These are phyloP conservation scores for Alternaria solani DNA, from an alignment of 2,329 filamentous ascomycete species.

Conservation along the genomic window DNA sequence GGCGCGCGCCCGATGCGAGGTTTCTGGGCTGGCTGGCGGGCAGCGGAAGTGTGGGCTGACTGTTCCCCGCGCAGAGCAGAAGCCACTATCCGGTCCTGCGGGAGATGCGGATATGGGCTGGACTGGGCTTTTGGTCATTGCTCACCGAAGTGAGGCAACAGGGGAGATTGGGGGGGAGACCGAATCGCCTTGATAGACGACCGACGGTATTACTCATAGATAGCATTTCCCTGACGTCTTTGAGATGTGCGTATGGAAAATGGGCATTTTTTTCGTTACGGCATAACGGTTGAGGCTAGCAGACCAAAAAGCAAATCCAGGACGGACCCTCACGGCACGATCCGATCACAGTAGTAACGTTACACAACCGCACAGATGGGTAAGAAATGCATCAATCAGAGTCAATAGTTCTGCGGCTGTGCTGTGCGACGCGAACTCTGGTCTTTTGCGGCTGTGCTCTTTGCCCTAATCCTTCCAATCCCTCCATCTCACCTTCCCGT, in stretches of 20 bases:
- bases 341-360: slow-evolving; percentile 3
- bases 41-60: not conserved
- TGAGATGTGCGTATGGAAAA: not conserved
- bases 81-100: slow-evolving; percentile 2
- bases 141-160: not conserved
- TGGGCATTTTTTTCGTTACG: not conserved
- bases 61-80: slow-evolving; percentile 1
- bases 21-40: not conserved
- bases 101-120: slow-evolving; percentile 1
- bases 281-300: not conserved
- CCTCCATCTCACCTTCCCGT: not conserved
- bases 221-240: not conserved
- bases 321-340: not conserved
- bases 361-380: not conserved
- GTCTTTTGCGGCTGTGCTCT: slow-evolving; percentile 12
- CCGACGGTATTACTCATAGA: not conserved
- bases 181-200: too few relatives aligned
- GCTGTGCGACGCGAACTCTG: slow-evolving; percentile 7
- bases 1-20: not conserved
- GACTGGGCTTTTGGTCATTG: not conserved
- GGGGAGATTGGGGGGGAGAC: not conserved
- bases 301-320: not conserved
- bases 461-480: not conserved
- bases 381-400: not conserved
- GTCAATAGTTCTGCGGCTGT: slow-evolving; percentile 9